These are phyloP conservation scores for Cercospora zeae-maydis DNA, from an alignment of 2,329 filamentous ascomycete species.

Conservation along the genomic window DNA sequence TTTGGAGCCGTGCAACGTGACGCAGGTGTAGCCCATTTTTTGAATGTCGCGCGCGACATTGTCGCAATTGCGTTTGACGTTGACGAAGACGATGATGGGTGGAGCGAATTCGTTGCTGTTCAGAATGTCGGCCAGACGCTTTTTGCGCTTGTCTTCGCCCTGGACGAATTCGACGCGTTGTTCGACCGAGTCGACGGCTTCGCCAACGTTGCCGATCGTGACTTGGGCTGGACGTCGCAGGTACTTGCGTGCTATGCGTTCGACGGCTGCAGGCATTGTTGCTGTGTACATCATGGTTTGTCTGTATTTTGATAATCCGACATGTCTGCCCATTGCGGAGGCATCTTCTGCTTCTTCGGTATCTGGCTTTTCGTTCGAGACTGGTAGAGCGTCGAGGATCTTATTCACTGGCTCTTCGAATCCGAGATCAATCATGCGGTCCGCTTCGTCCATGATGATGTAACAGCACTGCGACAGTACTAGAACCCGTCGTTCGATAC, in stretches of 20 bases:
- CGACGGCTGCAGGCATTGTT: constrained; percentile 89
- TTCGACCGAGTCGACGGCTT: constrained; percentile 96
- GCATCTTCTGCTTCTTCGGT: constrained; percentile 85
- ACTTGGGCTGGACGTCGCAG: constrained; percentile 88
- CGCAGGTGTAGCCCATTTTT: constrained; percentile 82
- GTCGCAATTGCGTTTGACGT: constrained; percentile 99
- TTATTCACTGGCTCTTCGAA: constrained; percentile 98
- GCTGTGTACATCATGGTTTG: constrained; percentile 99
- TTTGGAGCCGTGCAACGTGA: constrained; percentile 92
- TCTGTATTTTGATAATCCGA: constrained; percentile 76
- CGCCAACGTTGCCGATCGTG: constrained; percentile 88
- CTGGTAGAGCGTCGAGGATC: constrained; percentile 89
- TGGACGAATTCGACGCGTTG: constrained; percentile 89
- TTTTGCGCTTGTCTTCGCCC: constrained; percentile 94
- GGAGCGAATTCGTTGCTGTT: constrained; percentile 73
- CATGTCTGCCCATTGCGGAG: constrained; percentile 74
- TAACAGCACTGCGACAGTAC: constrained; percentile 97
- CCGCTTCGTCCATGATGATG: constrained; percentile 98
- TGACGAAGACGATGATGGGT: constrained; percentile 98
- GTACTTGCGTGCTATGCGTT: constrained; percentile 96
- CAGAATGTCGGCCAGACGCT: constrained; percentile 87
- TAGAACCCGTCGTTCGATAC: constrained; percentile 86
- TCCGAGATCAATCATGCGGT: constrained; percentile 97
- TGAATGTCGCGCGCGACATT: constrained; percentile 92
- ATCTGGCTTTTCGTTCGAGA: constrained; percentile 92